phyloP scores from a whole-genome alignment of 2,329 filamentous ascomycete species.

The Neofusicoccum parvum region DNA sequence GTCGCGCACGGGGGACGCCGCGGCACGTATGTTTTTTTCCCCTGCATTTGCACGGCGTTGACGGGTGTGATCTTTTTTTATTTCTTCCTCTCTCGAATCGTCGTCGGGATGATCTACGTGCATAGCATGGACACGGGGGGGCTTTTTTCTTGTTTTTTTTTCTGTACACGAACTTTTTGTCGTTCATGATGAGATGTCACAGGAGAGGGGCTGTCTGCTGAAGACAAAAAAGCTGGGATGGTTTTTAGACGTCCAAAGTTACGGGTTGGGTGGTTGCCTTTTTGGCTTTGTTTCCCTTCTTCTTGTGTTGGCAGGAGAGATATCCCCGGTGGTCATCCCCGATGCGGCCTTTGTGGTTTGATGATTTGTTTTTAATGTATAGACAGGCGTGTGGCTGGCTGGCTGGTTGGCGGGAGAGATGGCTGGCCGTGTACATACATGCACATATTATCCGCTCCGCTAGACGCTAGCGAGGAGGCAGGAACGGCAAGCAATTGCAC shows the following conservation, averaged over 20 bases:
- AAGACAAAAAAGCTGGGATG: neutral
- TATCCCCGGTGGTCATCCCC: neutral
- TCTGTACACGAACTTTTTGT: neutral
- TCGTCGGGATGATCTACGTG: neutral
- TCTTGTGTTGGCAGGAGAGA: neutral
- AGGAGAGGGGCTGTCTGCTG: neutral
- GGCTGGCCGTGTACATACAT: neutral
- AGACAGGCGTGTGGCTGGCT: neutral
- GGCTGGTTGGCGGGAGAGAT: neutral
- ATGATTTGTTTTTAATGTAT: neutral
- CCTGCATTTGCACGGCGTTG: neutral
- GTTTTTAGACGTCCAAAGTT: neutral
- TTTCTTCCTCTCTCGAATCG: no score
- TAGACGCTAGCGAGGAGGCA: neutral
- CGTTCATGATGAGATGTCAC: neutral
- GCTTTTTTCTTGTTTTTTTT: neutral
- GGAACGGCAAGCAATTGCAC: constrained; percentile 9
- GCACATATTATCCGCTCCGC: neutral
- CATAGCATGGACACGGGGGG: neutral
- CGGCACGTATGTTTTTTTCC: no score
- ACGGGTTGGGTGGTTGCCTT: neutral
- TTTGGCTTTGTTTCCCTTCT: neutral
- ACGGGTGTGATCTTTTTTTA: neutral
- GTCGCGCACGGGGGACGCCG: neutral
- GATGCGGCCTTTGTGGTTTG: neutral